These are phyloP conservation scores for Zygoascus tannicola DNA, from an alignment of 805 yeast genomes.

Conservation along the genomic window DNA sequence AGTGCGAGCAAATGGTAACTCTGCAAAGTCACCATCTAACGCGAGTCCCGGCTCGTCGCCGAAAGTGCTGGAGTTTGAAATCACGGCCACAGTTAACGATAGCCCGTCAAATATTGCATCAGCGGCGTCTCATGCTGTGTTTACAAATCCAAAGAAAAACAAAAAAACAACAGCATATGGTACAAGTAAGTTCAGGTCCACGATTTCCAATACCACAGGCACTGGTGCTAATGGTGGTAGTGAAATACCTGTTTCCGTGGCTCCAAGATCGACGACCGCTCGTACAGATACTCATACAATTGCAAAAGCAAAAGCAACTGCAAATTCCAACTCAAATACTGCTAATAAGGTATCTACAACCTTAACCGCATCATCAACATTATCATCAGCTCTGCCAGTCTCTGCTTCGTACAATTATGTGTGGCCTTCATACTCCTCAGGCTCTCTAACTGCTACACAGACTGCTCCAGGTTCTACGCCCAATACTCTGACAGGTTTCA, in stretches of 20 bases:
- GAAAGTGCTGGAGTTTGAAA: not conserved
- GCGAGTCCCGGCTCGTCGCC: not conserved
- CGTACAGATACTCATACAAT: no score
- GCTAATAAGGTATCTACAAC: no score
- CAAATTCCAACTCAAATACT: no score
- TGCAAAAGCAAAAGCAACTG: no score
- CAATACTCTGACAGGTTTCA: not conserved
- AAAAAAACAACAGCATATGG: not conserved
- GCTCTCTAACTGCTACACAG: no score
- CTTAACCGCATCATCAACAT: no score
- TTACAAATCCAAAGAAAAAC: not conserved
- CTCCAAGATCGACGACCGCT: no score
- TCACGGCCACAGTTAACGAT: no score
- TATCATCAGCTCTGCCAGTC: constrained; percentile 3
- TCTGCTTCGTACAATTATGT: not conserved
- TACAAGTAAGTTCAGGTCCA: constrained; percentile 2
- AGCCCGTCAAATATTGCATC: no score
- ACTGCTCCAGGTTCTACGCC: no score
- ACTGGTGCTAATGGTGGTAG: not conserved
- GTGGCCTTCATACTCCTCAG: not conserved
- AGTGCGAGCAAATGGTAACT: constrained; percentile 35
- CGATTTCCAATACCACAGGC: not conserved
- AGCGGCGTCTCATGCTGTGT: not conserved
- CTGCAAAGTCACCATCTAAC: not conserved
- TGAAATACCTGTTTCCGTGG: no score